Conservation (phyloP, 345 rosid species). For the Linum tenue region DNA sequence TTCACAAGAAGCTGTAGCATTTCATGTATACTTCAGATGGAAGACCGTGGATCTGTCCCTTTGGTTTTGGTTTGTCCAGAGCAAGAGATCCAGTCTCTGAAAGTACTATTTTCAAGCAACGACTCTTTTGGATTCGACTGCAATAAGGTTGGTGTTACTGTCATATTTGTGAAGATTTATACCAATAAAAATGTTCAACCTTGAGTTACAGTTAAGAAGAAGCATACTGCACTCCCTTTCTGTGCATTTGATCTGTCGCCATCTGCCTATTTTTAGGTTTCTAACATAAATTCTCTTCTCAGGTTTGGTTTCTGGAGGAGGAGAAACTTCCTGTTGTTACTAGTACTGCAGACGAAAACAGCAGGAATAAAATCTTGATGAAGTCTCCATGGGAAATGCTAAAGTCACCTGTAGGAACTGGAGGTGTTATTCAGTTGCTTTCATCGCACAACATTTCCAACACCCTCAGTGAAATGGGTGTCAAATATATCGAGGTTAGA, state of each 20-base stretch:
- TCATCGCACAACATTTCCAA: slow-evolving; percentile 41
- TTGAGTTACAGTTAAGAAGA: neutral
- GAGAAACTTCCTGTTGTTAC: slow-evolving; percentile 67
- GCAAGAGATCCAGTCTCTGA: slow-evolving; percentile 33
- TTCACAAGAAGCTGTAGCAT: neutral
- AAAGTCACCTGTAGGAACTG: slow-evolving; percentile 72
- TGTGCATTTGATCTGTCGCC: neutral
- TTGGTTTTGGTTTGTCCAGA: slow-evolving; percentile 46
- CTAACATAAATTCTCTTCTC: neutral
- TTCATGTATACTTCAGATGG: slow-evolving; percentile 36
- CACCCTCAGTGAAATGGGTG: slow-evolving; percentile 44
- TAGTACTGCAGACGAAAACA: slow-evolving; percentile 37
- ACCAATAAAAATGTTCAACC: too few species aligned
- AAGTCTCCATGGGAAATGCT: slow-evolving; percentile 90
- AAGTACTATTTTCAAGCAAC: slow-evolving; percentile 39
- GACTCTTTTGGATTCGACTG: slow-evolving; percentile 63
- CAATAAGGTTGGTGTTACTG: slow-evolving; percentile 41
- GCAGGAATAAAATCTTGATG: slow-evolving; percentile 66
- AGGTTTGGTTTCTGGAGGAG: slow-evolving; percentile 80
- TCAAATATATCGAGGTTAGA: slow-evolving; percentile 62
- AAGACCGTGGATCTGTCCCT: slow-evolving; percentile 57
- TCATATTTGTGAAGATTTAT: neutral
- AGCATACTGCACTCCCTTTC: neutral
- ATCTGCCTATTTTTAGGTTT: neutral
- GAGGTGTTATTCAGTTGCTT: slow-evolving; percentile 55